phyloP scores from a whole-genome alignment of 106 monocot species.

The Alisma plantagoaquatica region DNA sequence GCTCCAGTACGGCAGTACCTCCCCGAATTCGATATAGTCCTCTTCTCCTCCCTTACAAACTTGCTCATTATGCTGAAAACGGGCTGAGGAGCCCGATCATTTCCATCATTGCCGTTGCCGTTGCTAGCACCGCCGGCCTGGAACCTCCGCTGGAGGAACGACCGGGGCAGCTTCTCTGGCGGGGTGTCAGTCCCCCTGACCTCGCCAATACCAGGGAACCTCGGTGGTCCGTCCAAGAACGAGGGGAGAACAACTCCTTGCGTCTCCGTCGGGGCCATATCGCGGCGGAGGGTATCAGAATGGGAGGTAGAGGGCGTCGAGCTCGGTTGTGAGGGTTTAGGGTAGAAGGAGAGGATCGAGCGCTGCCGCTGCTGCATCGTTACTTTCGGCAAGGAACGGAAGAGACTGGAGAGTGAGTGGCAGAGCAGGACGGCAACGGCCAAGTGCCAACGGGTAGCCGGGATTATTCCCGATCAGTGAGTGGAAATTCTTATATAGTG shows the following conservation, averaged over 20 bases:
- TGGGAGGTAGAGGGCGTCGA: too few species aligned
- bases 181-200: conserved; percentile 58
- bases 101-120: background rate
- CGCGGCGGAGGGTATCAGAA: too few species aligned
- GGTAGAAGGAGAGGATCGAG: conserved; percentile 75
- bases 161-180: conserved; percentile 39
- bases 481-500: too few species aligned
- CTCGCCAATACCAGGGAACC: conserved; percentile 1
- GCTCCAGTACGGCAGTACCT: background rate
- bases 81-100: background rate
- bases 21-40: background rate
- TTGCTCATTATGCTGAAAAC: conserved; percentile 60
- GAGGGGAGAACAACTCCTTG: background rate
- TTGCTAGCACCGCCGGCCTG: background rate
- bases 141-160: background rate
- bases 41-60: conserved; percentile 27
- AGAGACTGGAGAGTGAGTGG: background rate
- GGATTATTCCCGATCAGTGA: too few species aligned
- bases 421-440: too few species aligned
- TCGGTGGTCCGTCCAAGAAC: background rate
- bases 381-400: background rate
- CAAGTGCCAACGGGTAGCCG: too few species aligned
- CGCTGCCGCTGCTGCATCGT: conserved; percentile 47
- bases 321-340: conserved; percentile 26
- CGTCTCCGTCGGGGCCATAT: background rate